phyloP scores from a whole-genome alignment of 768 basidiomycete species.

The Suillus bovinus region DNA sequence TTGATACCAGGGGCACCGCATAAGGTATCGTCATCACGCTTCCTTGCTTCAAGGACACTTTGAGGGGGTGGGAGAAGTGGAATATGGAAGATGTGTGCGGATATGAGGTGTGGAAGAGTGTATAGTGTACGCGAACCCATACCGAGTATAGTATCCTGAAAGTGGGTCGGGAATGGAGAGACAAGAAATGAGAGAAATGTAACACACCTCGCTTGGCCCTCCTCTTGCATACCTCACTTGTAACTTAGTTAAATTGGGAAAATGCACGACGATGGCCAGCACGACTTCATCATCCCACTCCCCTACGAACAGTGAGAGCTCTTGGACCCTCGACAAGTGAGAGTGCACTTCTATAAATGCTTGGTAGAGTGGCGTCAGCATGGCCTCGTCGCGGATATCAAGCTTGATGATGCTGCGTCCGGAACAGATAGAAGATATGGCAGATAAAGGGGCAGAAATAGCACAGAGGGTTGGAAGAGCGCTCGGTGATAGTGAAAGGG shows the following conservation, averaged over 20 bases:
- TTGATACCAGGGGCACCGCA: too few relatives aligned
- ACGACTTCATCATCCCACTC: slow-evolving; percentile 49
- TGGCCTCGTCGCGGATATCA: slow-evolving; percentile 24
- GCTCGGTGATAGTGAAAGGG: slow-evolving; percentile 20
- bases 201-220: slow-evolving; percentile 42
- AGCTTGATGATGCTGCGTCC: slow-evolving; percentile 19
- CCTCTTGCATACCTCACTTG: slow-evolving; percentile 40
- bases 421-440: slow-evolving; percentile 26
- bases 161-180: not conserved
- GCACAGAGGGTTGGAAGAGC: slow-evolving; percentile 21
- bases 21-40: too few relatives aligned
- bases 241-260: slow-evolving; percentile 37
- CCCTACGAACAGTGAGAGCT: slow-evolving; percentile 36
- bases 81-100: slow-evolving; percentile 32
- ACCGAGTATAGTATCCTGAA: slow-evolving; percentile 39
- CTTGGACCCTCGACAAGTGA: slow-evolving; percentile 19
- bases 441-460: slow-evolving; percentile 29
- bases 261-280: slow-evolving; percentile 40
- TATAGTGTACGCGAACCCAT: slow-evolving; percentile 45
- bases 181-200: not conserved
- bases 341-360: slow-evolving; percentile 11
- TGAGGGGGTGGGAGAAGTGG: too few relatives aligned
- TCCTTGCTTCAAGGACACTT: too few relatives aligned
- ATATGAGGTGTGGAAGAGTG: slow-evolving; percentile 36
- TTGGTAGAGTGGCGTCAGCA: slow-evolving; percentile 20